Evolutionary conservation across 148 eudicot species (phyloP).

Genomic region (Nepenthes mirabilis): DNA sequence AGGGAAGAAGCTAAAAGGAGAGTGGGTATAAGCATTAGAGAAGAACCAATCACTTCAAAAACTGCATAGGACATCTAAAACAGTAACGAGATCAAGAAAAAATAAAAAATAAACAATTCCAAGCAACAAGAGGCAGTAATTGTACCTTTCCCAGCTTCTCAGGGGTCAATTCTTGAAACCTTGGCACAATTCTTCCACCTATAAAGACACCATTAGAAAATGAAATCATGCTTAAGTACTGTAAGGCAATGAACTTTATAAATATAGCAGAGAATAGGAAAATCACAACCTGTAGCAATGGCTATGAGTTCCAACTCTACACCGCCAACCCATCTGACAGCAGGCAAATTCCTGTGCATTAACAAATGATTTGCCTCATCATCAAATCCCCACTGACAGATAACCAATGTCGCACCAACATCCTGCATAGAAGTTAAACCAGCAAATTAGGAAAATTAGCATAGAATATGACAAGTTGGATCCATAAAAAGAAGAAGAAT

Average conservation of each 20-base stretch:
- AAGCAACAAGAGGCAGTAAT: neutral
- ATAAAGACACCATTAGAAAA: slow-evolving; percentile 5
- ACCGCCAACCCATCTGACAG: slow-evolving; percentile 98
- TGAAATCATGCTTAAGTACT: neutral
- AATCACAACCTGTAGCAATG: slow-evolving; percentile 71
- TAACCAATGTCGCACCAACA: slow-evolving; percentile 93
- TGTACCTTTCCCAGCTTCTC: slow-evolving; percentile 77
- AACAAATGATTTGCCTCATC: slow-evolving; percentile 95
- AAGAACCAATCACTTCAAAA: too few relatives aligned
- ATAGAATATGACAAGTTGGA: neutral
- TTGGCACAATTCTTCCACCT: slow-evolving; percentile 98
- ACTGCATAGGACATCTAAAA: too few relatives aligned
- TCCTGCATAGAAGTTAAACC: slow-evolving; percentile 33
- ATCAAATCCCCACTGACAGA: slow-evolving; percentile 98
- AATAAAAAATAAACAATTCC: neutral
- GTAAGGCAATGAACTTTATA: neutral
- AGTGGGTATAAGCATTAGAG: too few relatives aligned
- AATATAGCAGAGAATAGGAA: neutral
- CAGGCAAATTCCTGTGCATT: slow-evolving; percentile 91
- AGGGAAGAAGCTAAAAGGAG: too few relatives aligned
- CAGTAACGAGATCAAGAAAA: neutral
- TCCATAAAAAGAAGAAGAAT: neutral
- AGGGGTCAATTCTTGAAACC: slow-evolving; percentile 91
- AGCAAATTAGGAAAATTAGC: neutral
- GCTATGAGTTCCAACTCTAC: slow-evolving; percentile 95